A percentile compares a stretch with the other conserved stretches of the same genome.
Conservation (phyloP, 345 rosid species). For the Sisymbrium altissimum region DNA sequence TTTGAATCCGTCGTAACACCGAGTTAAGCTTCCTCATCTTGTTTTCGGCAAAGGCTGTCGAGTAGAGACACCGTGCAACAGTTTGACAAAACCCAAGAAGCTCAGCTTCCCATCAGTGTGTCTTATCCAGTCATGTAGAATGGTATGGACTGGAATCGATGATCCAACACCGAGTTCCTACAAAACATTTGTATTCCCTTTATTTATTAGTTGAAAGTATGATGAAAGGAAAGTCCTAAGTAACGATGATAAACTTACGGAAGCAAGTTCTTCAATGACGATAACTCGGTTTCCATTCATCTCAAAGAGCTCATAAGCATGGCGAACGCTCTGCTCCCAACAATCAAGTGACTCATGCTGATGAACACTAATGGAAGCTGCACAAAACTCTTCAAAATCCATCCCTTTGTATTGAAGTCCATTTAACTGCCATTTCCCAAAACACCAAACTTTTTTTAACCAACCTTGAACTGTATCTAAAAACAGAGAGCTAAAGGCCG, state of each 20-base stretch:
- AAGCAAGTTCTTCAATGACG: constrained; percentile 88
- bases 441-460: constrained; percentile 11
- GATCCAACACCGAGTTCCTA: constrained; percentile 99
- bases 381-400: constrained; percentile 97
- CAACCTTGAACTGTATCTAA: constrained; percentile 9
- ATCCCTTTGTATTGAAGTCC: constrained; percentile 83
- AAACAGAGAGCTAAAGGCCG: background rate
- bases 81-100: constrained; percentile 80
- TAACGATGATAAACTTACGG: constrained; percentile 44
- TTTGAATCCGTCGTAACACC: background rate
- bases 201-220: background rate
- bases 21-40: constrained; percentile 18
- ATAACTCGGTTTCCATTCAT: constrained; percentile 89
- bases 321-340: constrained; percentile 85
- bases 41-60: constrained; percentile 42
- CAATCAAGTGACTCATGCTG: constrained; percentile 82
- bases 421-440: constrained; percentile 53
- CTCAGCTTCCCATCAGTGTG: constrained; percentile 94
- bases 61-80: constrained; percentile 72
- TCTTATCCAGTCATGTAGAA: constrained; percentile 89
- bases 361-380: constrained; percentile 87
- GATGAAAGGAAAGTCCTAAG: background rate
- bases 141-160: constrained; percentile 79
- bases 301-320: constrained; percentile 86
- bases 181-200: background rate